A percentile compares a stretch with the other conserved stretches of the same genome.
Evolutionary conservation across 768 basidiomycete species (phyloP).

Genomic region (Phlebiopsis flavidoalba): DNA sequence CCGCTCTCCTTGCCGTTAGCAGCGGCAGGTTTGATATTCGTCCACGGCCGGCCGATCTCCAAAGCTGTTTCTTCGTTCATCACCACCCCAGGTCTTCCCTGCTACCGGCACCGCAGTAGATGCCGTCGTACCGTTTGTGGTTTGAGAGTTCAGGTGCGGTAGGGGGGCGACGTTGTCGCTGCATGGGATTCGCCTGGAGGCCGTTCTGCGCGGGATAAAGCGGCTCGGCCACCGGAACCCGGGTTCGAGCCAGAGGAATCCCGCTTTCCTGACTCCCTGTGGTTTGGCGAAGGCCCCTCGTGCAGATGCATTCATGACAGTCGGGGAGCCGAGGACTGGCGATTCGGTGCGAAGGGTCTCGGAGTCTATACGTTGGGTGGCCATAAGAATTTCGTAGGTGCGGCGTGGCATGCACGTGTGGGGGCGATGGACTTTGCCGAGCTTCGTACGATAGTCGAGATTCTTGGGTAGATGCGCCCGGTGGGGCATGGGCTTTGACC

Average conservation of each 20-base stretch:
- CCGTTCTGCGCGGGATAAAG: not conserved
- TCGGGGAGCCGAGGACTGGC: not conserved
- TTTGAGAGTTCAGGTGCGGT: conserved; percentile 59
- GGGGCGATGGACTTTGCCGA: conserved; percentile 48
- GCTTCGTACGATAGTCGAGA: not conserved
- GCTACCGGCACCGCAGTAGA: conserved; percentile 14
- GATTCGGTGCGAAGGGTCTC: conserved; percentile 55
- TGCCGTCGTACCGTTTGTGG: conserved; percentile 34
- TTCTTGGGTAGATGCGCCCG: not conserved
- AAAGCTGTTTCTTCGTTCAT: conserved; percentile 35
- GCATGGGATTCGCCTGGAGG: not conserved
- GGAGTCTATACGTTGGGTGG: conserved; percentile 69
- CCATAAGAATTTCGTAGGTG: conserved; percentile 30
- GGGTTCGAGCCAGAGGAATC: not conserved
- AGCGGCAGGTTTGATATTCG: not conserved
- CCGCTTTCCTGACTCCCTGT: conserved; percentile 1
- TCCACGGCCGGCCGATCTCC: conserved; percentile 13
- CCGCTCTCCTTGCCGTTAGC: not conserved
- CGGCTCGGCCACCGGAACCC: not conserved
- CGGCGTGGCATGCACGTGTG: conserved; percentile 26
- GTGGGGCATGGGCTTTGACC: conserved; percentile 24
- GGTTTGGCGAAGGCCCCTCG: not conserved
- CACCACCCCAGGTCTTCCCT: conserved; percentile 42
- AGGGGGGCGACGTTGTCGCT: conserved; percentile 55
- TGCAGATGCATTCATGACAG: conserved; percentile 22